Base-by-base conservation (phyloP, 1,139 yeast genomes). In the Hyphopichia khmerensis region DNA sequence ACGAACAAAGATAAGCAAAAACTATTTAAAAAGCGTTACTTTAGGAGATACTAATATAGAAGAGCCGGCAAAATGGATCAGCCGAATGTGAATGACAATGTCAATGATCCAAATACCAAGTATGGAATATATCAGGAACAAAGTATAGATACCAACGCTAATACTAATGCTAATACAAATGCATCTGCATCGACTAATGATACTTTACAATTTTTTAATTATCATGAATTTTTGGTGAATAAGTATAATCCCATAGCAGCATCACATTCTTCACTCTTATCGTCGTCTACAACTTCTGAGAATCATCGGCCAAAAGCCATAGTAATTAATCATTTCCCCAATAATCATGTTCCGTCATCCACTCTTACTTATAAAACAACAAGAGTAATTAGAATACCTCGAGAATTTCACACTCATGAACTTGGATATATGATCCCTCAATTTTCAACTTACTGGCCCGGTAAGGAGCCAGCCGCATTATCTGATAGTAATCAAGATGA, bases 311-410 rank as follows among this genome's bases (percentile, higher is more conserved):
- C 24, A 14, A 57, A 54, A 32, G 59, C 75, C 1, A 51, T 83
- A 6, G 77, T 79, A 24, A 60, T 81, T 9, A 82, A 82, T 38
- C 90, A 84, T 57, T 84, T 82, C 56, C 90, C 90, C 18, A 84
- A 84, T 49, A 67, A 76, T 7, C 61, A 69, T 50, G 61, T 56
- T 49, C 34, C 57, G 32, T 26, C 36, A 3, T 57, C 53, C n/a
- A 65, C 79, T 1, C 38, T 43, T 0, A 49, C 48, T 16, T 72
- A 59, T 48, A 39, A 50, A 7, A 47, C 52, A 7, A 80, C 88
- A 0, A 64, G 95, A 44, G 69, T 86, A 8, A 80, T 86, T 2
- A 58, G 93, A 40, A 69, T 87, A 3, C 91, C 91, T 24, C 55
- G 91, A 49, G 47, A 69, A 7, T 80, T 66, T 48, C 52, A 60